Evolutionary conservation across 441 rosid genomes (phyloP), one percentile per base, ranked within the genome.

Genomic region (Bocquillonia castaneifolia): DNA sequence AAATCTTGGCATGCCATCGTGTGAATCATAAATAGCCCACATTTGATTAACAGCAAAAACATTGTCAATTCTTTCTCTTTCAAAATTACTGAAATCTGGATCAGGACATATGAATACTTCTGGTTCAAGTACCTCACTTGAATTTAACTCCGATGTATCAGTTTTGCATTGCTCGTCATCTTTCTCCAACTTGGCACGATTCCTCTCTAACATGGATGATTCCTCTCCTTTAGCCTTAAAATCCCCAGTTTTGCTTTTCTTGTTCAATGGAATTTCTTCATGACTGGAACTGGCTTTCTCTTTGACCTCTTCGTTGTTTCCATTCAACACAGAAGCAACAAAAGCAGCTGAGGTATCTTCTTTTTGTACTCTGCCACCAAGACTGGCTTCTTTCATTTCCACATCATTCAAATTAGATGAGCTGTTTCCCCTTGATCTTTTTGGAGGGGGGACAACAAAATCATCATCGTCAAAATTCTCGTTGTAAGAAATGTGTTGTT

Each of bases 1-100:
- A 76, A 73, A 85, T 71, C 94, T 83, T 28, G 94, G 94, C 91
- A 86, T 82, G 67, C 76, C 85, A 77, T 85, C 94, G 51, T 52
- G 3, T 17, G 72, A 7, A 76, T 88, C 91, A 42, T 81, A 86
- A 69, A 69, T 39, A 50, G 94, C 89, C 94, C 91, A 88, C n/a
- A 71, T 48, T 80, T 86, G 89, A 67, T 84, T 82, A n/a, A 56
- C 82, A 10, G 76, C 66, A 74, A 86, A 86, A 70, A 81, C 64
- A 18, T 37, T 77, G 62, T 82, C 81, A 65, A 63, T 59, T 78
- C 75, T 77, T 22, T 58, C 75, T 36, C 68, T 77, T 55, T 79
- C 88, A 62, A 88, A 88, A 76, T 84, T 81, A 60, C 54, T 63
- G 59, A 88, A 88, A 55, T 86, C 89, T 39, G 91, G 82, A 45